phyloP scores from a whole-genome alignment of 2,329 filamentous ascomycete genomes.

The Colletotrichum spaethianum region DNA sequence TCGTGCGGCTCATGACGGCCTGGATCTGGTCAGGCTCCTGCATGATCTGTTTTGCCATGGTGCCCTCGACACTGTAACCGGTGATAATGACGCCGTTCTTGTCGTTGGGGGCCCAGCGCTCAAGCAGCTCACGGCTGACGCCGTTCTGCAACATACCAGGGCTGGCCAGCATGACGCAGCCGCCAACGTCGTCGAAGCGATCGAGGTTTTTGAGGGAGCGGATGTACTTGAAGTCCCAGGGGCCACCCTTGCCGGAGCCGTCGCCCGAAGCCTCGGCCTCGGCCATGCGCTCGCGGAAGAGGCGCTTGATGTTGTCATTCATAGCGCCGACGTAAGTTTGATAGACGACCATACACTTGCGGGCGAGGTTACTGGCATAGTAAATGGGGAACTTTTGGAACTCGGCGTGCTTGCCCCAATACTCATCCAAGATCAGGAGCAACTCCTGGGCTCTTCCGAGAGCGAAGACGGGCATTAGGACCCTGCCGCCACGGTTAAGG shows the following conservation, averaged over 20 bases:
- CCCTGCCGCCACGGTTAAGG: conserved; percentile 90
- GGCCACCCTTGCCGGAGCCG: conserved; percentile 81
- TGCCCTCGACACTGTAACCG: conserved; percentile 97
- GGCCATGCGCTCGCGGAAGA: conserved; percentile 94
- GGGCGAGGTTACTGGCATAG: conserved; percentile 94
- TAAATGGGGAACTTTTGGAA: conserved; percentile 95
- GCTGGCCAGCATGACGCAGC: conserved; percentile 96
- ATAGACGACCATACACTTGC: conserved; percentile 98
- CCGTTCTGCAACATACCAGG: conserved; percentile 99
- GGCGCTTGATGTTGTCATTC: conserved; percentile 98
- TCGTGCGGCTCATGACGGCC: conserved; percentile 87
- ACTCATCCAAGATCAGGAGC: conserved; percentile 94
- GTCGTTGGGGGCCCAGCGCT: conserved; percentile 95
- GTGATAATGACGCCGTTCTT: conserved; percentile 99
- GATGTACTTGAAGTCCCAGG: conserved; percentile 98
- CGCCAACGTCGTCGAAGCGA: conserved; percentile 94
- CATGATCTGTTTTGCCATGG: conserved; percentile 96
- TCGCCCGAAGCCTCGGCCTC: conserved; percentile 88
- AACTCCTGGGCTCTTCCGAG: conserved; percentile 94
- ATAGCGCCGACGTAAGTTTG: conserved; percentile 98
- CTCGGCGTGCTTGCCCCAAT: conserved; percentile 92
- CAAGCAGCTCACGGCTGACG: conserved; percentile 91
- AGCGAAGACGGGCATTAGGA: conserved; percentile 95
- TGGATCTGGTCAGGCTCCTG: conserved; percentile 96
- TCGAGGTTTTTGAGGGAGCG: conserved; percentile 93